phyloP scores from a whole-genome alignment of 2,329 filamentous ascomycete genomes.

The Aspergillus latus region DNA sequence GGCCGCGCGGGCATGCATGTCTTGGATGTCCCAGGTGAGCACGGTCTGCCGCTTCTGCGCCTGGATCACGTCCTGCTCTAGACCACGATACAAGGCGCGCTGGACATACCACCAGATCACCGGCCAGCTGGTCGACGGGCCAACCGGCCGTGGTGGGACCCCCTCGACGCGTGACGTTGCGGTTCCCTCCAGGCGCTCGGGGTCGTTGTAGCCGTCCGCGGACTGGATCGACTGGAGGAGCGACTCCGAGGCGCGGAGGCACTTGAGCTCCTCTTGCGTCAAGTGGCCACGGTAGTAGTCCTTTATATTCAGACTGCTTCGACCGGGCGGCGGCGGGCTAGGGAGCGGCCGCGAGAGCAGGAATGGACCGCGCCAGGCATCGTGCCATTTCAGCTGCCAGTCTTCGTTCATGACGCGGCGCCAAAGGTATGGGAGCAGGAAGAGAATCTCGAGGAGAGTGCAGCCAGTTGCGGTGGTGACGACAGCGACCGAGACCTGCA shows the following conservation, averaged over 20 bases:
- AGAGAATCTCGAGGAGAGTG: conserved; percentile 8
- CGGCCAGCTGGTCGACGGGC: not conserved
- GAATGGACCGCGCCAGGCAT: conserved; percentile 7
- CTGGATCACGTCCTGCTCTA: conserved; percentile 11
- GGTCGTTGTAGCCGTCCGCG: not conserved
- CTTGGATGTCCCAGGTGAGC: conserved; percentile 38
- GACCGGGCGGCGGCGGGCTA: conserved; percentile 2
- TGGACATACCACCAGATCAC: conserved; percentile 4
- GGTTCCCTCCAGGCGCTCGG: conserved; percentile 1
- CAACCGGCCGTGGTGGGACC: not conserved
- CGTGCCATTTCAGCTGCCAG: conserved; percentile 11
- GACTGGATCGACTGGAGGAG: conserved; percentile 11
- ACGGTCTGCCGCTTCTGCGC: conserved; percentile 8
- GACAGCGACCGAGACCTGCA: conserved; percentile 7
- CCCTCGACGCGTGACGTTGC: not conserved
- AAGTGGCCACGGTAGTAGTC: conserved; percentile 13
- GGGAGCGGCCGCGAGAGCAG: conserved; percentile 1
- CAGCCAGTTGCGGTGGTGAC: conserved; percentile 6
- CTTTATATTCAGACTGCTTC: conserved; percentile 6
- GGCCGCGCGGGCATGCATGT: conserved; percentile 38
- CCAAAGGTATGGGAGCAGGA: conserved; percentile 12
- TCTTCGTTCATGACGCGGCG: conserved; percentile 14
- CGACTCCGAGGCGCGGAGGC: conserved; percentile 6
- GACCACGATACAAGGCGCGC: conserved; percentile 28
- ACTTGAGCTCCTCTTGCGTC: conserved; percentile 10